Percentiles rank a stretch among this genome's conserved stretches.
phyloP scores from a whole-genome alignment of 2,329 filamentous ascomycete genomes.

The Talaromyces sp. region DNA sequence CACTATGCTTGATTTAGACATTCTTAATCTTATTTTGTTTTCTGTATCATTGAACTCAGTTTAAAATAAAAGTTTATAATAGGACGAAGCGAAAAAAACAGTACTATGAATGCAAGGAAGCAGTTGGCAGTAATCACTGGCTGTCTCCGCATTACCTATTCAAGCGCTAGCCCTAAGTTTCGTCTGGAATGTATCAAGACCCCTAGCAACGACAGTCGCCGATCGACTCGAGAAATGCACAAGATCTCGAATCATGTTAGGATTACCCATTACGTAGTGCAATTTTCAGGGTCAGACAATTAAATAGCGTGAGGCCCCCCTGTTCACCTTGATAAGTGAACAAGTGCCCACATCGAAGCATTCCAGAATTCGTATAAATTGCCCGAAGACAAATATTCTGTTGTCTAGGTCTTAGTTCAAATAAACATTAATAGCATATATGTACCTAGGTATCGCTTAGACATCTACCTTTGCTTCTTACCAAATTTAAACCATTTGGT shows the following conservation, averaged over 20 bases:
- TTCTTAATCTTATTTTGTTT: not conserved
- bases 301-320: not conserved
- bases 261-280: not conserved
- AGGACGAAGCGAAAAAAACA: not conserved
- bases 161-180: not conserved
- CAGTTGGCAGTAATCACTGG: not conserved
- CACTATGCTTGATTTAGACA: not conserved
- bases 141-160: not conserved
- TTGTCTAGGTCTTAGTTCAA: not conserved
- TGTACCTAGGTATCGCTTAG: not conserved
- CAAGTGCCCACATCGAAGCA: not conserved
- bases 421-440: slow-evolving; percentile 1
- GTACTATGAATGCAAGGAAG: not conserved
- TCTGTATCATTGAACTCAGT: not conserved
- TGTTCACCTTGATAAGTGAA: not conserved
- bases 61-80: not conserved
- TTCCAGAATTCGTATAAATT: not conserved
- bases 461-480: not conserved
- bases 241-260: not conserved
- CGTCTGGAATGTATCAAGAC: slow-evolving; percentile 5
- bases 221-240: slow-evolving; percentile 8
- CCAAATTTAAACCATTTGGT: not conserved
- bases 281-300: not conserved
- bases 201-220: not conserved
- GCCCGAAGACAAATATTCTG: slow-evolving; percentile 1